Percentiles rank a stretch among this genome's conserved stretches.
phyloP scores from a whole-genome alignment of 2,329 filamentous ascomycete genomes.

The Sordariomycetes sp. region DNA sequence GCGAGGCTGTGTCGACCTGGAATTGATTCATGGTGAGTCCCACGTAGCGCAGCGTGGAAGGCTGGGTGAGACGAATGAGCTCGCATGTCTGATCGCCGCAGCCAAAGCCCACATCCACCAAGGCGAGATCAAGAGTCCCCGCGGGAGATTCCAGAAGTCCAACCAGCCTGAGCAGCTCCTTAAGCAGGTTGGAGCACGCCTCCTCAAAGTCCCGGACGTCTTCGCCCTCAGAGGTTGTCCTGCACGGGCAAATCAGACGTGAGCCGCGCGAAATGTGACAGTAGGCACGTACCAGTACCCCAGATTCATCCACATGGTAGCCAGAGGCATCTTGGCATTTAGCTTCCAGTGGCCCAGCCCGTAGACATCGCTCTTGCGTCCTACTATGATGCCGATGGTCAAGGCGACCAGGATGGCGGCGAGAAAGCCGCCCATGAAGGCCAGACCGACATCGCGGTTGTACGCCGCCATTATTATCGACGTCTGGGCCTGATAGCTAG shows the following conservation, averaged over 20 bases:
- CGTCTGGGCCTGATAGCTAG: too few species aligned
- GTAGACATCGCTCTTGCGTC: constrained; percentile 27
- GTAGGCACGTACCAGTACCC: constrained; percentile 44
- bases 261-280: neutral
- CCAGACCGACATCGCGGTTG: constrained; percentile 17
- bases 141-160: too few species aligned
- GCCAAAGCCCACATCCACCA: constrained; percentile 48
- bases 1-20: constrained; percentile 31
- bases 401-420: constrained; percentile 9
- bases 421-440: constrained; percentile 16
- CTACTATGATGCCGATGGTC: constrained; percentile 7
- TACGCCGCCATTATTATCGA: too few species aligned
- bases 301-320: constrained; percentile 56
- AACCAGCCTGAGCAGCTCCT: constrained; percentile 36
- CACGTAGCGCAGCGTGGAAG: constrained; percentile 31
- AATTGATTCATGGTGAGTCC: constrained; percentile 40
- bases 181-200: constrained; percentile 39
- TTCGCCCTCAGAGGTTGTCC: constrained; percentile 18
- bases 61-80: constrained; percentile 21
- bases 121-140: constrained; percentile 14
- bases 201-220: constrained; percentile 27
- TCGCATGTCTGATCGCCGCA: constrained; percentile 49
- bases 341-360: constrained; percentile 47
- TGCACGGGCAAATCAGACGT: constrained; percentile 7
- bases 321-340: constrained; percentile 35